Evolutionary conservation across 768 basidiomycete genomes (phyloP), one percentile per base, ranked within the genome.

Genomic region (Boletus rufocinnamomeus): DNA sequence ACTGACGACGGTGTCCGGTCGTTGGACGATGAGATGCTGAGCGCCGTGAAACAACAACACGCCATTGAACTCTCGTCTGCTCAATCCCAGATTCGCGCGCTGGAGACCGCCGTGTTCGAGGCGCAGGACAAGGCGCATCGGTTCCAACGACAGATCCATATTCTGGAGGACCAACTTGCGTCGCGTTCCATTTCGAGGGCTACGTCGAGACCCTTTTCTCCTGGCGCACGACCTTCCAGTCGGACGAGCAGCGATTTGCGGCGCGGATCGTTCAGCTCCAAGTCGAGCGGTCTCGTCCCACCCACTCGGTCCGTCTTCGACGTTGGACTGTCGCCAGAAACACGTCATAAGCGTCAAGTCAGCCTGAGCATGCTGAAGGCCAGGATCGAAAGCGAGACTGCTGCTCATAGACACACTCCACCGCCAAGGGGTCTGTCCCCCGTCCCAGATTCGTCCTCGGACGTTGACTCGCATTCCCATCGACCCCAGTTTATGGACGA

Each of bases 311-410:
- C 86, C 2, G 79, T 85, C 4, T 83, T 90, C 56, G 90, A 92
- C 59, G 81, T 84, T 30, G 82, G 80, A 51, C 79, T 94, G 49
- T 84, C 88, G 8, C 82, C 88, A 0, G 89, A 91, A 72, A 87
- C 88, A 37, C 77, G 83, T 30, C 91, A 93, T 73, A 93, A 93
- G 68, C 87, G 92, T 55, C 83, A 85, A 65, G 85, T 92, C 64
- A 91, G 89, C 73, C 73, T 95, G 64, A 85, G 87, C 72, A 95
- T 95, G 90, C 83, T 95, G 51, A 93, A 93, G 68, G 92, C 91
- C 23, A 85, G 93, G 45, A 95, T 95, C 65, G 90, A 93, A 59
- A 88, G 89, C 69, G 93, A 95, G 72, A 75, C 80, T 21, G 84
- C 80, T 17, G 63, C 64, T 34, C 66, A 75, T 17, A 73, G 76